These are phyloP conservation scores for Physcomitrium patens DNA, from an alignment of 225 moss, liverwort and hornwort species.

Conservation along the genomic window DNA sequence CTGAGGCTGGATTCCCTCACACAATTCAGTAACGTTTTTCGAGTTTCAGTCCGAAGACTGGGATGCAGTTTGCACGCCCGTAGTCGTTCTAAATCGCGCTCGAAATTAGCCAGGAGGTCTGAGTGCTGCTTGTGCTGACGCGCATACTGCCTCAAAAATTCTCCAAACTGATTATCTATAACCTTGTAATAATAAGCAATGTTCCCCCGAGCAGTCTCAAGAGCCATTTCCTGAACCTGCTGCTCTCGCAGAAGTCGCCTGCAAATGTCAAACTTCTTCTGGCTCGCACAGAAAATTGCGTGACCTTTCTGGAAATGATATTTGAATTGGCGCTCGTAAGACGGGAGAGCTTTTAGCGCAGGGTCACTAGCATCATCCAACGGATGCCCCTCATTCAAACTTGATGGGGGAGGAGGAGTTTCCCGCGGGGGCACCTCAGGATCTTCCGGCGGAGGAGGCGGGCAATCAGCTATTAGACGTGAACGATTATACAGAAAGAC, in stretches of 20 bases:
- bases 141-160: constrained; percentile 77
- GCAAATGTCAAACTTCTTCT: constrained; percentile 78
- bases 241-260: constrained; percentile 87
- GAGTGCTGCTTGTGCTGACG: constrained; percentile 90
- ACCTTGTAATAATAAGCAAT: constrained; percentile 90
- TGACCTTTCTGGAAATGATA: constrained; percentile 82
- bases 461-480: constrained; percentile 76
- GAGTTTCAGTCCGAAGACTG: constrained; percentile 64
- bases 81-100: constrained; percentile 83
- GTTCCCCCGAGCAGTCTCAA: constrained; percentile 89
- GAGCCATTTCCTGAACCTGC: constrained; percentile 89
- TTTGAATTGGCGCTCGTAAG: constrained; percentile 84
- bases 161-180: constrained; percentile 76
- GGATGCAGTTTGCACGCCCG: constrained; percentile 85
- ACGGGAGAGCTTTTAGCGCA: constrained; percentile 88
- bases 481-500: constrained; percentile 93
- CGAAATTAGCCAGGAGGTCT: constrained; percentile 81
- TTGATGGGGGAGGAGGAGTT: constrained; percentile 63
- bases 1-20: constrained; percentile 81
- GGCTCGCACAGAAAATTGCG: constrained; percentile 70
- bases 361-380: constrained; percentile 84
- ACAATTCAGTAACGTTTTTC: constrained; percentile 83
- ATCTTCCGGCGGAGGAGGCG: constrained; percentile 73
- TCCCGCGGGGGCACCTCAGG: constrained; percentile 51
- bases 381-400: constrained; percentile 69